Base-by-base conservation (phyloP, 2,329 filamentous ascomycete genomes). In the Penicillium paneum region DNA sequence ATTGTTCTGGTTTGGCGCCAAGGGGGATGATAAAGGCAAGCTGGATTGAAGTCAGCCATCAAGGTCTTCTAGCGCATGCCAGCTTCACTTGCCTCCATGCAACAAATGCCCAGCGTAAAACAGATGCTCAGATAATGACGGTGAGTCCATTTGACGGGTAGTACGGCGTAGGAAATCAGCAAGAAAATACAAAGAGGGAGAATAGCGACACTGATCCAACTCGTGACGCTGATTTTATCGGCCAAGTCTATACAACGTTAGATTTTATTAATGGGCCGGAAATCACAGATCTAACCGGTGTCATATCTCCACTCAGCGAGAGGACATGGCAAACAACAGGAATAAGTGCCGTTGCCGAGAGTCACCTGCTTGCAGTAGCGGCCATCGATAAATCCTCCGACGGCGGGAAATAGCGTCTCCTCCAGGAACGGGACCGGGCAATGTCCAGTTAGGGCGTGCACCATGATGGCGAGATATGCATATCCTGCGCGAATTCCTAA, bases 51-150 rank as follows among this genome's bases (percentile, higher is more conserved):
- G 55, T 64, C 35, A 68, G 64, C 38, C 8, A 17, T 40, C 10
- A 8, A 13, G 17, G 8, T 11, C 2, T 24, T 26, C n/a, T 8
- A 32, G 29, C 17, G 15, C 38, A 36, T 15, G 5, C 36, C 29
- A 12, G 4, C 15, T 40, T 10, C 8, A n/a, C 88, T 78, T 76
- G 91, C 89, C 70, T 89, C 89, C 82, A 97, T 89, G 54, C 93
- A 79, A 39, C 88, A 76, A 38, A 93, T 84, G 5, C 84, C 89
- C 41, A 89, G 73, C 5, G 90, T 88, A 48, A 97, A 79, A 70
- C 91, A 94, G 60, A 97, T 88, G 69, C 90, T 97, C 35, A 99
- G 79, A 68, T 97, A 97, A 72, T 99, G 94, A 49, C 92, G 86
- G 67, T 91, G 85, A 7, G 94, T 97, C 77, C 90, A 93, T 65